phyloP scores from a whole-genome alignment of 176 grass and related monocot species.

The Cymbopogon citratus region DNA sequence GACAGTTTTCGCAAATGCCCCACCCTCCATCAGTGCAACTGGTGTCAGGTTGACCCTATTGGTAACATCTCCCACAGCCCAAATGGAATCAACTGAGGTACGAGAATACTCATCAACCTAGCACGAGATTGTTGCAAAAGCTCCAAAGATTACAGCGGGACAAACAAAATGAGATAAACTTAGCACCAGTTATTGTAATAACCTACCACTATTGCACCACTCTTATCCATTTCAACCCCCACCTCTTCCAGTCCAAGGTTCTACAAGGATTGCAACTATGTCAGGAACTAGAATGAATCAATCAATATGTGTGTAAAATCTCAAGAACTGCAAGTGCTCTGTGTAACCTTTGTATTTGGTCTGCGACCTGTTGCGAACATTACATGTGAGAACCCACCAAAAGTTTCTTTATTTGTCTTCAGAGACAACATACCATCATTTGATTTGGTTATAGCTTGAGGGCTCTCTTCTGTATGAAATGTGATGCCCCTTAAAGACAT shows the following conservation, averaged over 20 bases:
- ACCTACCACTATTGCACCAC: slow-evolving; percentile 70
- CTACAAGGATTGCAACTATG: slow-evolving; percentile 31
- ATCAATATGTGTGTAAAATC: not conserved
- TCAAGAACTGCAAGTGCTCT: not conserved
- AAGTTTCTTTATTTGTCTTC: slow-evolving; percentile 68
- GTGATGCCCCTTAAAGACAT: slow-evolving; percentile 63
- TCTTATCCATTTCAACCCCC: slow-evolving; percentile 55
- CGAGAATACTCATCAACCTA: slow-evolving; percentile 75
- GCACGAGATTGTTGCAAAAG: not conserved
- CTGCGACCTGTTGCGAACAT: slow-evolving; percentile 81
- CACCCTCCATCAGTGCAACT: slow-evolving; percentile 81
- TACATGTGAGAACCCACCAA: slow-evolving; percentile 73
- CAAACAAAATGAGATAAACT: not conserved
- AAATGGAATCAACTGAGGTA: slow-evolving; percentile 74
- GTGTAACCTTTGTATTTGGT: slow-evolving; percentile 72
- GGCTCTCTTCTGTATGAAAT: slow-evolving; percentile 66
- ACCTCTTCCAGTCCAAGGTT: slow-evolving; percentile 70
- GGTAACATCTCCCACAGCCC: slow-evolving; percentile 84
- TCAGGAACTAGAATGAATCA: not conserved
- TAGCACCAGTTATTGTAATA: not conserved
- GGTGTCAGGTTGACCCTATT: slow-evolving; percentile 74
- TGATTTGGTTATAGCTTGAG: slow-evolving; percentile 58
- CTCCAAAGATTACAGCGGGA: not conserved
- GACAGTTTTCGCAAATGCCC: slow-evolving; percentile 54
- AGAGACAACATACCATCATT: slow-evolving; percentile 56